phyloP scores from a whole-genome alignment of 2,329 filamentous ascomycete species.

The Acrocalymma vagum region DNA sequence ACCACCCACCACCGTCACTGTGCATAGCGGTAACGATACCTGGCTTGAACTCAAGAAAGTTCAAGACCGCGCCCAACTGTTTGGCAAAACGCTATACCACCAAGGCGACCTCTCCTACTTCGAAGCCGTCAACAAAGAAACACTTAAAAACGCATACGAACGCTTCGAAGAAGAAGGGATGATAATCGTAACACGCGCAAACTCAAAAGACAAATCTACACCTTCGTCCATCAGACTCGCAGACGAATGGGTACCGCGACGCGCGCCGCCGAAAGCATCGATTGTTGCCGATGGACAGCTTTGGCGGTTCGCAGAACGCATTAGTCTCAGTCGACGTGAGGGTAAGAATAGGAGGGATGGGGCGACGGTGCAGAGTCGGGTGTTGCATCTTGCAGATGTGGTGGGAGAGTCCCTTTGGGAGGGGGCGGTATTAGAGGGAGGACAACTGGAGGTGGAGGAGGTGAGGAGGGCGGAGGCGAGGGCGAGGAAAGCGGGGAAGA shows the following conservation, averaged over 20 bases:
- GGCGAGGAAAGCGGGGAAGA: conserved; percentile 41
- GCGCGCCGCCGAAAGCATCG: conserved; percentile 64
- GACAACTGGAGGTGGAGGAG: conserved; percentile 17
- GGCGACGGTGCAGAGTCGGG: conserved; percentile 83
- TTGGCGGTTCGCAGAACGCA: conserved; percentile 92
- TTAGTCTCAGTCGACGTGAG: conserved; percentile 82
- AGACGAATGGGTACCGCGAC: conserved; percentile 76
- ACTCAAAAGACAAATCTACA: conserved; percentile 68
- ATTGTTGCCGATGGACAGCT: conserved; percentile 77
- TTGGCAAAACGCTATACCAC: conserved; percentile 96
- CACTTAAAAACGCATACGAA: conserved; percentile 89
- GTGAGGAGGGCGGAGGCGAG: conserved; percentile 20
- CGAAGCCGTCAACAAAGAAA: conserved; percentile 98
- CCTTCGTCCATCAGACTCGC: conserved; percentile 73
- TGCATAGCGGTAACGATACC: conserved; percentile 64
- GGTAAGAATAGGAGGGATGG: conserved; percentile 97
- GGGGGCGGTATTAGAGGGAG: conserved; percentile 23
- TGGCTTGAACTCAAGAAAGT: conserved; percentile 84
- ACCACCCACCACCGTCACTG: conserved; percentile 65
- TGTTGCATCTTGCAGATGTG: conserved; percentile 78
- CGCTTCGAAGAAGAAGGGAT: conserved; percentile 93
- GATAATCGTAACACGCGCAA: conserved; percentile 75
- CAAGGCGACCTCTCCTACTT: conserved; percentile 98
- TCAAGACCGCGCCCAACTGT: conserved; percentile 80
- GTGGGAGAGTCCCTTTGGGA: conserved; percentile 77